Percentiles rank a stretch among this genome's conserved stretches.
Conservation (phyloP, 2,329 filamentous ascomycete species). For the Diaporthe australafricana region DNA sequence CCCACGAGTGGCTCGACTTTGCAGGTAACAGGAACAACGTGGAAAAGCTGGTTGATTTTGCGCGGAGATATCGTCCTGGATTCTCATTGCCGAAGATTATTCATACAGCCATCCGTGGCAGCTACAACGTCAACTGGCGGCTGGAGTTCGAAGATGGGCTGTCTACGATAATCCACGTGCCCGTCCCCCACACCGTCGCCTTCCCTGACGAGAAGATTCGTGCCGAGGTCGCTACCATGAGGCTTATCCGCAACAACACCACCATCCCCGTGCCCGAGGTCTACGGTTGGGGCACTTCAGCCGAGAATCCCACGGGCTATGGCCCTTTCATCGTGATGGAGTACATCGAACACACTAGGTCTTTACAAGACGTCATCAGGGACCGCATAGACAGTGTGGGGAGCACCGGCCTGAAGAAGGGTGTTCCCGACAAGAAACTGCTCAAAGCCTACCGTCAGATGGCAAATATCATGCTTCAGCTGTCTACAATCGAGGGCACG, state of each 20-base stretch:
- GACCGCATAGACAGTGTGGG: background rate
- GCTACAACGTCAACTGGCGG: slow-evolving; percentile 30
- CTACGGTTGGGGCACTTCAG: slow-evolving; percentile 46
- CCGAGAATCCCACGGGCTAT: slow-evolving; percentile 47
- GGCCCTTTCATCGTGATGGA: slow-evolving; percentile 54
- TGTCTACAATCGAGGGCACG: background rate
- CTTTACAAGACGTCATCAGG: background rate
- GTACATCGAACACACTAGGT: slow-evolving; percentile 45
- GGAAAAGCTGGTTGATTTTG: slow-evolving; percentile 16
- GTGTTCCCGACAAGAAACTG: background rate
- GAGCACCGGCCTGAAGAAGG: background rate
- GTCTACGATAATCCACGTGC: slow-evolving; percentile 21
- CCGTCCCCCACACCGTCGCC: slow-evolving; percentile 34
- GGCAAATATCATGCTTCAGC: slow-evolving; percentile 31
- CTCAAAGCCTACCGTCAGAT: slow-evolving; percentile 27
- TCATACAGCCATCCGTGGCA: slow-evolving; percentile 7
- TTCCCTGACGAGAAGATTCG: slow-evolving; percentile 50
- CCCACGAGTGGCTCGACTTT: background rate
- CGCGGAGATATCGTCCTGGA: background rate
- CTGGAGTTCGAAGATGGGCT: slow-evolving; percentile 30
- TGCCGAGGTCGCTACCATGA: slow-evolving; percentile 50
- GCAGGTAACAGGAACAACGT: background rate
- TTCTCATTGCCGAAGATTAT: background rate
- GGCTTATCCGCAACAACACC: slow-evolving; percentile 47
- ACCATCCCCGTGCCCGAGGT: slow-evolving; percentile 50